These are phyloP conservation scores for Kodamaea sagamina DNA, from an alignment of 805 yeast species.

Conservation along the genomic window DNA sequence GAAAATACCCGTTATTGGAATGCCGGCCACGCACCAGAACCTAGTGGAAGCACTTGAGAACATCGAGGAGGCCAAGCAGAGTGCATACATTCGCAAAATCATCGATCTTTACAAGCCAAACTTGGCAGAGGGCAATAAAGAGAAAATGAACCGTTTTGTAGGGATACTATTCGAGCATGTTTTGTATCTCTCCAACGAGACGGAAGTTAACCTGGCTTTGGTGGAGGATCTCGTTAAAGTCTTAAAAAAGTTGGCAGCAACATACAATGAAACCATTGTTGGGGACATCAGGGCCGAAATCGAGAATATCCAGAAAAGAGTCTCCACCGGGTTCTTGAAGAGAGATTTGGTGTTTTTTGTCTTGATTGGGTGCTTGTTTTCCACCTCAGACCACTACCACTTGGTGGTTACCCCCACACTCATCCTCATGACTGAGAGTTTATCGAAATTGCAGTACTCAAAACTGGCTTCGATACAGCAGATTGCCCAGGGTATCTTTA, in stretches of 20 bases:
- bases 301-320: conserved; percentile 53
- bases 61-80: conserved; percentile 44
- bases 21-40: conserved; percentile 35
- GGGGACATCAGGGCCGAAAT: conserved; percentile 61
- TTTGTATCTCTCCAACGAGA: conserved; percentile 47
- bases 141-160: conserved; percentile 63
- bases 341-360: conserved; percentile 67
- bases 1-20: conserved; percentile 19
- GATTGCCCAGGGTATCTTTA: conserved; percentile 60
- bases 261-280: conserved; percentile 64
- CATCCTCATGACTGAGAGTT: conserved; percentile 68
- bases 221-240: conserved; percentile 46
- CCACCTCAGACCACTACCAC: conserved; percentile 96
- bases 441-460: conserved; percentile 42
- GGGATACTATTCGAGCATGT: conserved; percentile 64
- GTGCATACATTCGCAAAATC: conserved; percentile 53
- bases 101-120: conserved; percentile 70
- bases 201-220: conserved; percentile 20
- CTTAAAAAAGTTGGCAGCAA: conserved; percentile 61
- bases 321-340: conserved; percentile 26
- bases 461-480: conserved; percentile 35
- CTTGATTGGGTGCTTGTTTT: conserved; percentile 74
- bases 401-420: conserved; percentile 83
- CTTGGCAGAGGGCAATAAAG: conserved; percentile 79
- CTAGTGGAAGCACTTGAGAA: conserved; percentile 33